Percentiles rank a stretch among this genome's conserved stretches.
These are phyloP conservation scores for Aspergillus sclerotioniger DNA, from an alignment of 495 filamentous ascomycete species.

Conservation along the genomic window DNA sequence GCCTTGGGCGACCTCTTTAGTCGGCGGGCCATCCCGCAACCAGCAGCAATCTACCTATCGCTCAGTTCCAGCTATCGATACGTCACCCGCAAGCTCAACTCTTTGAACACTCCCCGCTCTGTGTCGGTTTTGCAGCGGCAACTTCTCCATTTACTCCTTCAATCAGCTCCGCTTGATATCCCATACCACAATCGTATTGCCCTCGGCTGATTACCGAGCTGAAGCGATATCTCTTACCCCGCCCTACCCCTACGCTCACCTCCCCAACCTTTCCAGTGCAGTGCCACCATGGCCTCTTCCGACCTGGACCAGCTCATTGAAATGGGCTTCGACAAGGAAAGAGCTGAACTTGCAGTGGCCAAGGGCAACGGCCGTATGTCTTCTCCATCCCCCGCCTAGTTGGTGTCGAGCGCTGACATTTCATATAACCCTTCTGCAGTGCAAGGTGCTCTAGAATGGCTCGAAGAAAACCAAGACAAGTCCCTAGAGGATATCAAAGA, in stretches of 20 bases:
- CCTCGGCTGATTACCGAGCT: not conserved
- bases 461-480: slow-evolving; percentile 85
- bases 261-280: too few relatives aligned
- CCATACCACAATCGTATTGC: too few relatives aligned
- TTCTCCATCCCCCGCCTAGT: not conserved
- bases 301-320: slow-evolving; percentile 82
- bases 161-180: too few relatives aligned
- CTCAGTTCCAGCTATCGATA: slow-evolving; percentile 2
- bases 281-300: slow-evolving; percentile 58
- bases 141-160: too few relatives aligned
- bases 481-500: slow-evolving; percentile 72
- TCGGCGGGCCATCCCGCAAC: slow-evolving; percentile 1
- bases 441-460: slow-evolving; percentile 88
- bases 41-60: not conserved
- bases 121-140: too few relatives aligned
- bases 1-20: not conserved
- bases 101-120: not conserved
- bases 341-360: slow-evolving; percentile 77
- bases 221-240: not conserved
- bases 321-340: slow-evolving; percentile 89
- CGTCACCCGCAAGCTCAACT: slow-evolving; percentile 2
- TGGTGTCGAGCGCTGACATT: not conserved
- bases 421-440: slow-evolving; percentile 49
- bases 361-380: slow-evolving; percentile 71
- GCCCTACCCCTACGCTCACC: slow-evolving; percentile 1